A percentile compares a stretch with the other conserved stretches of the same genome.
These are phyloP conservation scores for Rhamnella rubrinervis DNA, from an alignment of 331 rosid genomes.

Conservation along the genomic window DNA sequence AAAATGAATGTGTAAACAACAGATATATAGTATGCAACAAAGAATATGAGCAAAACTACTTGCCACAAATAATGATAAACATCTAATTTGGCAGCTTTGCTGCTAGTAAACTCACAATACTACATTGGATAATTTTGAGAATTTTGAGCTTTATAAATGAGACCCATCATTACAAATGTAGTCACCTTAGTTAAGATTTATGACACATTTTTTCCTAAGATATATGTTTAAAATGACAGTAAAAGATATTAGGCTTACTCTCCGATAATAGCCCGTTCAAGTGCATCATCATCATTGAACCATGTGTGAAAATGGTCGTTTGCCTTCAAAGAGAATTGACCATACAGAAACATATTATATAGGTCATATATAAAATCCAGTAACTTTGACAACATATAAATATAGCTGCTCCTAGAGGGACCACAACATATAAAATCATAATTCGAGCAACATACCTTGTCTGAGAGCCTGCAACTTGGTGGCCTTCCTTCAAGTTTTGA, in stretches of 20 bases:
- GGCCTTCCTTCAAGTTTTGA: constrained; percentile 92
- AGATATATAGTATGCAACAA: background rate
- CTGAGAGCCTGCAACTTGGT: constrained; percentile 82
- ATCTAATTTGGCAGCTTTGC: too few species aligned
- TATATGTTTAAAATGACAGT: background rate
- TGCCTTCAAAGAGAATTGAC: constrained; percentile 58
- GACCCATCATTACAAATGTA: too few species aligned
- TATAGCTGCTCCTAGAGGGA: background rate
- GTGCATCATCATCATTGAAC: constrained; percentile 87
- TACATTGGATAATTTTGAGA: too few species aligned
- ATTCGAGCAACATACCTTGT: constrained; percentile 65
- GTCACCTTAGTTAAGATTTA: background rate
- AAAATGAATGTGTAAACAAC: constrained; percentile 1
- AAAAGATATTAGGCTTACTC: constrained; percentile 49
- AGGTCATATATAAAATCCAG: constrained; percentile 8
- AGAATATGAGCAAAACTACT: too few species aligned
- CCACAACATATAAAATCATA: background rate
- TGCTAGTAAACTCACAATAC: too few species aligned
- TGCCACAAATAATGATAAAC: too few species aligned
- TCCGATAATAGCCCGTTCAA: constrained; percentile 83
- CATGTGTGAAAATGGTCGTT: constrained; percentile 62
- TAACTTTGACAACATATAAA: background rate
- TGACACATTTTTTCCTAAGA: background rate
- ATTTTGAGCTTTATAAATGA: too few species aligned
- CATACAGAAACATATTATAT: constrained; percentile 20